Evolutionary conservation across 208 protist genomes (phyloP).

Genomic region (Phytomonas sp.): DNA sequence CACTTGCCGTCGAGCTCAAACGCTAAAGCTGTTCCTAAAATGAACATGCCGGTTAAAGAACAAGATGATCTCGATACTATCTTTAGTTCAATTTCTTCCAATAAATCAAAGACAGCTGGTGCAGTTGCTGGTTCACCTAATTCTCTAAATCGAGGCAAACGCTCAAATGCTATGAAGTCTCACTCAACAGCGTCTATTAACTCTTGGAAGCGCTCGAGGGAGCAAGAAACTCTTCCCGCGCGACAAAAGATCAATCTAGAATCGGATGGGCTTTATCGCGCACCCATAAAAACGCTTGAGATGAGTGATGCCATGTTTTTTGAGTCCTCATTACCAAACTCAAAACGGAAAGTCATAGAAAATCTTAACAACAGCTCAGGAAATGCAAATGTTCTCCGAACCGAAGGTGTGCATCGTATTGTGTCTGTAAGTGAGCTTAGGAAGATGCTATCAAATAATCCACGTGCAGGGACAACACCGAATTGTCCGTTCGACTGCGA

Average conservation of each 20-base stretch:
- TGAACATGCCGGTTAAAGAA: not conserved
- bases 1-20: not conserved
- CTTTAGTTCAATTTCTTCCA: not conserved
- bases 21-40: not conserved
- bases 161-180: not conserved
- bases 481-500: conserved; percentile 90
- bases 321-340: conserved; percentile 23
- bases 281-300: conserved; percentile 60
- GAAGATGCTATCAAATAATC: conserved; percentile 65
- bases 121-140: not conserved
- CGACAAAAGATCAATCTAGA: not conserved
- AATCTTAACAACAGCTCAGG: not conserved
- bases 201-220: not conserved
- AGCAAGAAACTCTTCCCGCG: not conserved
- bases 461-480: conserved; percentile 69
- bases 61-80: not conserved
- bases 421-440: conserved; percentile 63
- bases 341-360: conserved; percentile 1
- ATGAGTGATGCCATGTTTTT: conserved; percentile 82
- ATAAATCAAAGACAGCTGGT: not conserved
- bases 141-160: not conserved
- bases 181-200: not conserved
- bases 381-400: conserved; percentile 15
- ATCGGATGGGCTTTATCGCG: conserved; percentile 70
- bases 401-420: conserved; percentile 76